Base-by-base conservation (phyloP, 257 asterid genomes). In the Primulina tabacum region DNA sequence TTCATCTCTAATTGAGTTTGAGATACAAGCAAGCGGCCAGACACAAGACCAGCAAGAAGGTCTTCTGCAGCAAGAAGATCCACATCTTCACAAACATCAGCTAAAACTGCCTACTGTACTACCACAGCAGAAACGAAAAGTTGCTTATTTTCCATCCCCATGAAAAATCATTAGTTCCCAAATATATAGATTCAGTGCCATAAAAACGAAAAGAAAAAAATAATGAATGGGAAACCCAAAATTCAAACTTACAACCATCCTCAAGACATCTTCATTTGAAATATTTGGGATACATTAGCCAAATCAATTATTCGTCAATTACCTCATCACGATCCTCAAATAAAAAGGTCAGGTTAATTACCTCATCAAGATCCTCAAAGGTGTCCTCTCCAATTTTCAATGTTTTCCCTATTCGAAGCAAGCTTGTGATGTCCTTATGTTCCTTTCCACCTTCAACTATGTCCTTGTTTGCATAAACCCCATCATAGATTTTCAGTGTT, bases 311-410 rank as follows among this genome's bases (percentile, higher is more conserved):
- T 16, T 9, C 12, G 33, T 59, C 70, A 69, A 61, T 2, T 65
- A 21, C 33, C 5, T 32, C 7, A 32, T 32, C 34, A 32, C 4
- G 34, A 32, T 32, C 34, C 34, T 18, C 61, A 26, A 64, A 58
- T 21, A 35, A 18, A 72, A 52, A 58, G 63, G 70, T 29, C 59
- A 17, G 67, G 69, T 24, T 10, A 8, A 65, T 73, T 83, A 90
- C 99, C 94, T 93, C 99, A 69, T 93, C 99, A 74, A 93, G 94
- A 85, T 93, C 97, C 77, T 90, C 99, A 80, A 86, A 93, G 17
- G 96, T 85, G 75, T 93, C 99, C 67, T 90, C 99, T 38, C 97
- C 99, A 73, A 93, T 89, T 86, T 93, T 93, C 76, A 90, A 76
- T 60, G 93, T 91, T 75, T 91, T 91, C 71, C 99, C 99, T 53